These are phyloP conservation scores for Dalbergia cochinchinensis DNA, from an alignment of 306 rosid species.

Conservation along the genomic window DNA sequence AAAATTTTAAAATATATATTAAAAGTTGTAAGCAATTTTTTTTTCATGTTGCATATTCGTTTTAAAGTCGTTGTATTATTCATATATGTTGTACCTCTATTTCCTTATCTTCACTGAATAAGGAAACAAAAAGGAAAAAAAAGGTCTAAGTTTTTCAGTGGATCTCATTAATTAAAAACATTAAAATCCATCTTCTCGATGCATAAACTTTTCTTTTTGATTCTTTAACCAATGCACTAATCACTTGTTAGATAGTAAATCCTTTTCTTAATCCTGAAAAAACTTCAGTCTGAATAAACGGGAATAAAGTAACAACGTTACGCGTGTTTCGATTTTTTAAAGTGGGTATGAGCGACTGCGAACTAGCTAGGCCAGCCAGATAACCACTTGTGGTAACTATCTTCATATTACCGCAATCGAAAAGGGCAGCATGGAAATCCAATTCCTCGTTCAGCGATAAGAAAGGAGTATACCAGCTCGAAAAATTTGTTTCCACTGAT, in stretches of 20 bases:
- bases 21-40: no score
- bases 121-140: no score
- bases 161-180: no score
- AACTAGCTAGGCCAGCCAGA: slow-evolving; percentile 10
- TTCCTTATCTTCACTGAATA: not conserved
- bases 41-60: not conserved
- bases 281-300: slow-evolving; percentile 34
- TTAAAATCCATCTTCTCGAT: no score
- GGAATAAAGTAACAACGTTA: not conserved
- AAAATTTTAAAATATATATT: no score
- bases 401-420: slow-evolving; percentile 1
- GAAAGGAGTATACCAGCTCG: not conserved
- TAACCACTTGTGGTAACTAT: not conserved
- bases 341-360: not conserved
- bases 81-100: slow-evolving; percentile 31
- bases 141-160: no score
- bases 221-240: no score
- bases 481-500: not conserved
- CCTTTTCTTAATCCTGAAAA: slow-evolving; percentile 24
- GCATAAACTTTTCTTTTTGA: no score
- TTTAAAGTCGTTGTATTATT: not conserved
- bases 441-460: not conserved
- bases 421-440: slow-evolving; percentile 14
- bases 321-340: slow-evolving; percentile 3
- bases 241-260: no score